Evolutionary conservation across 1,284 basidiomycete genomes (phyloP).

Genomic region (Gymnopus androsaceus): DNA sequence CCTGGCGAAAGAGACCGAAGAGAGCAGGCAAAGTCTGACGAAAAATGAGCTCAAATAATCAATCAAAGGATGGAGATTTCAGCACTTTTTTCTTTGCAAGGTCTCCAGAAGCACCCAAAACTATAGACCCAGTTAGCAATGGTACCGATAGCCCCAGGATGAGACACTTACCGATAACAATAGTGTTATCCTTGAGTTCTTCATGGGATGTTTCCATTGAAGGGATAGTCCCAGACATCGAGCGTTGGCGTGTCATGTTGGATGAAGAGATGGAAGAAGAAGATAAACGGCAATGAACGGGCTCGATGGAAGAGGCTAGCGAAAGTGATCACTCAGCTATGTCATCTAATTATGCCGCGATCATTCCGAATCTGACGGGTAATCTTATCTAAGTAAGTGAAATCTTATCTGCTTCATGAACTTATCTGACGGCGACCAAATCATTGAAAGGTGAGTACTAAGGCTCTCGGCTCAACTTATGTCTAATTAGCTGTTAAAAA

Average conservation of each 20-base stretch:
- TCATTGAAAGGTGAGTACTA: conserved; percentile 33
- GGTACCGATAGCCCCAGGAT: conserved; percentile 10
- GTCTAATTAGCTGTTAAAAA: conserved; percentile 38
- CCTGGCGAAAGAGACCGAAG: conserved; percentile 82
- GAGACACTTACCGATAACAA: conserved; percentile 74
- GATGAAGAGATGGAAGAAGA: neutral
- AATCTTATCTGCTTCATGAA: conserved; percentile 14
- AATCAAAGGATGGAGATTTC: neutral
- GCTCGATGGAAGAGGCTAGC: neutral
- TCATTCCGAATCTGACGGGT: neutral
- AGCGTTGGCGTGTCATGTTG: conserved; percentile 49
- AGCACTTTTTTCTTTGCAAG: conserved; percentile 97
- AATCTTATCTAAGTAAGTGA: neutral
- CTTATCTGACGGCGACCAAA: conserved; percentile 41
- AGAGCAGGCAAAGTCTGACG: conserved; percentile 89
- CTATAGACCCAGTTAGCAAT: conserved; percentile 41
- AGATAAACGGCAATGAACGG: conserved; percentile 15
- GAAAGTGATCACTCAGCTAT: too few species aligned
- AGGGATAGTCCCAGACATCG: conserved; percentile 80
- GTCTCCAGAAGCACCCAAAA: conserved; percentile 96
- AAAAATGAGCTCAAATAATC: conserved; percentile 13
- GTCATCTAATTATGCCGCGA: too few species aligned
- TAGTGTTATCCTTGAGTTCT: conserved; percentile 81
- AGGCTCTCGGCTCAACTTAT: neutral
- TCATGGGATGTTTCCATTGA: conserved; percentile 80